phyloP scores from a whole-genome alignment of 2,329 filamentous ascomycete genomes.

The Xylaria sp. region DNA sequence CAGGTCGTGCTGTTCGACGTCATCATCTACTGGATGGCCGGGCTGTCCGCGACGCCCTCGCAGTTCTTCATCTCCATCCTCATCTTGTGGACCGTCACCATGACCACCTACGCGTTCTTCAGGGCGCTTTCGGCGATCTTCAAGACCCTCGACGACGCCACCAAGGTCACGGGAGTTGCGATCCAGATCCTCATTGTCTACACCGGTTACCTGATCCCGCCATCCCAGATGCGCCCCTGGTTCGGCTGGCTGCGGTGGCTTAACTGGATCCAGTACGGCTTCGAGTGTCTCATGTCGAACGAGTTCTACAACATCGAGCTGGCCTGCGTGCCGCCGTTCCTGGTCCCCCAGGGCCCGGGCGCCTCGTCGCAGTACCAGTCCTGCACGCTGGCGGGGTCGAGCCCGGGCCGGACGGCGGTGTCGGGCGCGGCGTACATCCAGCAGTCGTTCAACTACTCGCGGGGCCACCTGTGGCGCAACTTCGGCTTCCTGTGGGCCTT shows the following conservation, averaged over 20 bases:
- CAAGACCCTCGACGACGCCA: constrained; percentile 50
- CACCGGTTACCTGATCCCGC: constrained; percentile 54
- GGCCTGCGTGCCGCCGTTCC: constrained; percentile 55
- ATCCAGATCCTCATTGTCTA: constrained; percentile 36
- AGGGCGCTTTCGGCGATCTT: constrained; percentile 51
- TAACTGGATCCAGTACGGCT: constrained; percentile 66
- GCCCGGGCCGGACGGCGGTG: constrained; percentile 54
- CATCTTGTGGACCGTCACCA: constrained; percentile 55
- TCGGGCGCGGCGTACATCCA: constrained; percentile 59
- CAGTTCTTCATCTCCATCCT: constrained; percentile 65
- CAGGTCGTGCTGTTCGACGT: constrained; percentile 62
- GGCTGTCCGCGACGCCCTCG: constrained; percentile 56
- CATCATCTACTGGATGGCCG: constrained; percentile 64
- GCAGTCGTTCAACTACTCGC: constrained; percentile 56
- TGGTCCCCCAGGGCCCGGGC: constrained; percentile 55
- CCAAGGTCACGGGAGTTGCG: constrained; percentile 34
- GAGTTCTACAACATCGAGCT: constrained; percentile 61
- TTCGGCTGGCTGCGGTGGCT: constrained; percentile 58
- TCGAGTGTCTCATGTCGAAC: constrained; percentile 64
- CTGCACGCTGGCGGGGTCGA: constrained; percentile 61
- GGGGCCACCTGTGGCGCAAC: constrained; percentile 63
- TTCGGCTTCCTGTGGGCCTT: constrained; percentile 56
- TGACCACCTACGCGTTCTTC: constrained; percentile 59
- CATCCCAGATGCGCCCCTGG: constrained; percentile 57
- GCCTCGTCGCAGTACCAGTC: constrained; percentile 56